Conservation (phyloP, 345 rosid genomes). For the rapeseed (Brassica napus) region DNA sequence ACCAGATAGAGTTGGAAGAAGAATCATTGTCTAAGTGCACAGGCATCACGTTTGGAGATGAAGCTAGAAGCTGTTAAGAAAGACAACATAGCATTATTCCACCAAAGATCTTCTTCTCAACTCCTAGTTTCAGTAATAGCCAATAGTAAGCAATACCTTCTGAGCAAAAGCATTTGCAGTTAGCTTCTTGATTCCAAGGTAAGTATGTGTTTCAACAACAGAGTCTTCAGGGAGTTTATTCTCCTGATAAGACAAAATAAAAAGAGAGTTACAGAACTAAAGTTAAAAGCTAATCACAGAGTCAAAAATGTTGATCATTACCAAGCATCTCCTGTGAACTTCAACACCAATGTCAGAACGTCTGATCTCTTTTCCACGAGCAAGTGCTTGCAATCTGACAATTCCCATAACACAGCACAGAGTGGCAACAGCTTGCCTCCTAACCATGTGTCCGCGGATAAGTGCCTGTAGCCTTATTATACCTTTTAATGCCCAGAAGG, state of each 20-base stretch:
- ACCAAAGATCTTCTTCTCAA: constrained; percentile 16
- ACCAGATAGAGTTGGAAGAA: constrained; percentile 57
- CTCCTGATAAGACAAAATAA: constrained; percentile 41
- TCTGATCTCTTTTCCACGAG: constrained; percentile 34
- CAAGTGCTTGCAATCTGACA: constrained; percentile 43
- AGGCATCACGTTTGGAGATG: constrained; percentile 68
- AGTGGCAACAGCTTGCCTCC: constrained; percentile 45
- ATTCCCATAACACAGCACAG: constrained; percentile 39
- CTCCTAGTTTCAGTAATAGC: neutral
- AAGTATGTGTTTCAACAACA: constrained; percentile 38
- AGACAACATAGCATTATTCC: constrained; percentile 29
- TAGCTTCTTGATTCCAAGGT: constrained; percentile 47
- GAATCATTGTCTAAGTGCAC: constrained; percentile 50
- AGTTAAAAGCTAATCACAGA: constrained; percentile 16
- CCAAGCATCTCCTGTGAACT: constrained; percentile 41
- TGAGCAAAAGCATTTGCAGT: constrained; percentile 60
- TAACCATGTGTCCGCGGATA: constrained; percentile 51
- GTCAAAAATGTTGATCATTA: constrained; percentile 28
- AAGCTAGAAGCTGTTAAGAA: constrained; percentile 63
- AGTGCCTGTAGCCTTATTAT: constrained; percentile 50
- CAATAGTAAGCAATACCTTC: constrained; percentile 55
- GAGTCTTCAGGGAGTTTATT: constrained; percentile 42
- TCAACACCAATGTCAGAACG: constrained; percentile 34
- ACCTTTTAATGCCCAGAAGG: constrained; percentile 43
- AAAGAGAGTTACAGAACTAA: neutral